These are phyloP conservation scores for Hippophae tibetana DNA, from an alignment of 306 rosid genomes.

Conservation along the genomic window DNA sequence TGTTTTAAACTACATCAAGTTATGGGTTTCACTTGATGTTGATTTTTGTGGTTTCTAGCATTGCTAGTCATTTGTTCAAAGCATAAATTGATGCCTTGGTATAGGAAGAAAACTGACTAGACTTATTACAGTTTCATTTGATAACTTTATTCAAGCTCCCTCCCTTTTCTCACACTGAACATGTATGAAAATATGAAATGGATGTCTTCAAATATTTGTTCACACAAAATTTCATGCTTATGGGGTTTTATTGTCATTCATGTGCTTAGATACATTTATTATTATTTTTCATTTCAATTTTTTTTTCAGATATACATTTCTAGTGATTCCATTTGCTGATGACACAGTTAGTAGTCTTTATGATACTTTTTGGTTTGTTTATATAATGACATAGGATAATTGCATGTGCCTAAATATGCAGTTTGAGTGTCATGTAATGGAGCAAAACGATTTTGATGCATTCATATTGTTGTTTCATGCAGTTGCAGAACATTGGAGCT, in stretches of 20 bases:
- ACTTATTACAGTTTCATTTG: too few relatives aligned
- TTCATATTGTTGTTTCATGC: slow-evolving; percentile 26
- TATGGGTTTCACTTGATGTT: not conserved
- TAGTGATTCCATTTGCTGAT: not conserved
- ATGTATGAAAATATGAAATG: too few relatives aligned
- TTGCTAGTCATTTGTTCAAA: not conserved
- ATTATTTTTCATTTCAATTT: too few relatives aligned
- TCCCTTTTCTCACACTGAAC: too few relatives aligned
- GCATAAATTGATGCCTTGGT: too few relatives aligned
- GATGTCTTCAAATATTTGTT: too few relatives aligned
- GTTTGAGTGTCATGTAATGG: not conserved
- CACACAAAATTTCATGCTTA: too few relatives aligned
- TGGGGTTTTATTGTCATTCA: too few relatives aligned
- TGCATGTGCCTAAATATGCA: not conserved
- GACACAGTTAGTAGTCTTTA: not conserved
- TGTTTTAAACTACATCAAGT: not conserved
- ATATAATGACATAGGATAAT: not conserved
- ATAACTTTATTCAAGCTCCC: too few relatives aligned
- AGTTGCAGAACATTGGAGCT: slow-evolving; percentile 40
- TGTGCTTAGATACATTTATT: not conserved
- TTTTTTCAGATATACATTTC: not conserved
- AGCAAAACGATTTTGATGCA: slow-evolving; percentile 6
- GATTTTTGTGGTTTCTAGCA: not conserved
- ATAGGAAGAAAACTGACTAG: too few relatives aligned
- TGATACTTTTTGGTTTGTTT: not conserved